Conservation (phyloP, 495 filamentous ascomycete genomes). For the Penicillium samsonianum region DNA sequence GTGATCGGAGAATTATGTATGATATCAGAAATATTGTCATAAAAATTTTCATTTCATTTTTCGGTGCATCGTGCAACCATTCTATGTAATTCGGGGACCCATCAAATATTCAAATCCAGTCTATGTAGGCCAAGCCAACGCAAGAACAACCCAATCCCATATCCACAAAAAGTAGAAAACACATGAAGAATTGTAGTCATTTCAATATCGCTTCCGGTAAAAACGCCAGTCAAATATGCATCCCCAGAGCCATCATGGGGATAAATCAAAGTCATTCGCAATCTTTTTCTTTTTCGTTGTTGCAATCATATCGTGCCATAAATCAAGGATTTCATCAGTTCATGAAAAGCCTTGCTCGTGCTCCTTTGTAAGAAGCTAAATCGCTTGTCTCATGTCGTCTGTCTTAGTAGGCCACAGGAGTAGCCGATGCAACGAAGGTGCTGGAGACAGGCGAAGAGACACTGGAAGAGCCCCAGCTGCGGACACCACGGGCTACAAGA, state of each 20-base stretch:
- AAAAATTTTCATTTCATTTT: conserved; percentile 13
- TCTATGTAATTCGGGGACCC: conserved; percentile 13
- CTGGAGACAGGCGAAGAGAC: conserved; percentile 13
- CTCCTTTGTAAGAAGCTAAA: background rate
- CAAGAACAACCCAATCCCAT: conserved; percentile 16
- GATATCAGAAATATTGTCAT: background rate
- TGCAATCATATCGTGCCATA: conserved; percentile 16
- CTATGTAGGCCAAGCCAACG: conserved; percentile 15
- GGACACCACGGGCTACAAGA: conserved; percentile 3
- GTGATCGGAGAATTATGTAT: background rate
- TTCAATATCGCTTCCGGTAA: conserved; percentile 5
- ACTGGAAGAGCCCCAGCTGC: conserved; percentile 17
- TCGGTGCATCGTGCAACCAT: background rate
- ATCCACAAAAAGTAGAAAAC: conserved; percentile 18
- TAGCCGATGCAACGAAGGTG: conserved; percentile 14
- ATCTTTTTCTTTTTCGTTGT: conserved; percentile 5
- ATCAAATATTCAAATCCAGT: conserved; percentile 17
- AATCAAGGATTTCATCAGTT: conserved; percentile 12
- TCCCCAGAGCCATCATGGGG: conserved; percentile 1
- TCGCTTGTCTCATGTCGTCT: background rate
- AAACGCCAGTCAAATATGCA: conserved; percentile 21
- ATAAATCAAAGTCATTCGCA: conserved; percentile 12
- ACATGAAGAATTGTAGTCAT: conserved; percentile 15
- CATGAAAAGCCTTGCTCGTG: conserved; percentile 7
- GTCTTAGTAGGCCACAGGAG: conserved; percentile 14